Base-by-base conservation (phyloP, 2,329 filamentous ascomycete species). In the Fusarium bulbicola region DNA sequence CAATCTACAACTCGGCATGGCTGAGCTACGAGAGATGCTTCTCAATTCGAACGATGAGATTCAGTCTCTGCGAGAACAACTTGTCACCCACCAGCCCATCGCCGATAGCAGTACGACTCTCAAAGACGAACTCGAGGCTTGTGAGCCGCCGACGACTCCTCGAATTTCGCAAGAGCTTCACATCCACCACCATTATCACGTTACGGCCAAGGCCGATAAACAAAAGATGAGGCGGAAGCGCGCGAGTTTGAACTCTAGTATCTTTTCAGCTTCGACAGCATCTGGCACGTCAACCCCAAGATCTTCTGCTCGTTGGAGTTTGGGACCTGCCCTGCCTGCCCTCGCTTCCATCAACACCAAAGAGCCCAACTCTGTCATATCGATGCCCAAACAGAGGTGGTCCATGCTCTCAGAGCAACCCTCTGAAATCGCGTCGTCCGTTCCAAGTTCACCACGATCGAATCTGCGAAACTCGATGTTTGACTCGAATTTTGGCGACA, bases 1-100 rank as follows among this genome's bases (percentile, higher is more conserved):
- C 15, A 97, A 94, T 76, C 85, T 99, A 49, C 96, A 99, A 81
- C 88, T 96, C 71, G 95, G 95, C 21, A 97, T 98, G 67, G 90
- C 95, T 59, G 96, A 99, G 83, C 84, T 99, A 53, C 89, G 95
- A 24, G 95, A 97, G 80, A 92, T 99, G 90, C 87, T 99, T 28
- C 89, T 94, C 77, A 95, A 90, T 79, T 97, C 95, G 7, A 97
- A 98, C 78, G 93, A 97, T 77, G 95, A 99, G 82, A 96, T 98
- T 7, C 94, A 97, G 80, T 89, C 89, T 47, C 84, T 99, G 26
- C 88, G 95, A 32, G 93, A 97, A 69, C 93, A 97, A 80, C 85
- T 98, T 32, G 82, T 92, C 68, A 88, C 90, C 52, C 94, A 97
- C 79, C 93, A 96, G 76, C 93, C 94, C 13, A 77, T 93, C 15